Base-by-base conservation (phyloP, 2,329 filamentous ascomycete genomes). In the Kalmusia sp. region DNA sequence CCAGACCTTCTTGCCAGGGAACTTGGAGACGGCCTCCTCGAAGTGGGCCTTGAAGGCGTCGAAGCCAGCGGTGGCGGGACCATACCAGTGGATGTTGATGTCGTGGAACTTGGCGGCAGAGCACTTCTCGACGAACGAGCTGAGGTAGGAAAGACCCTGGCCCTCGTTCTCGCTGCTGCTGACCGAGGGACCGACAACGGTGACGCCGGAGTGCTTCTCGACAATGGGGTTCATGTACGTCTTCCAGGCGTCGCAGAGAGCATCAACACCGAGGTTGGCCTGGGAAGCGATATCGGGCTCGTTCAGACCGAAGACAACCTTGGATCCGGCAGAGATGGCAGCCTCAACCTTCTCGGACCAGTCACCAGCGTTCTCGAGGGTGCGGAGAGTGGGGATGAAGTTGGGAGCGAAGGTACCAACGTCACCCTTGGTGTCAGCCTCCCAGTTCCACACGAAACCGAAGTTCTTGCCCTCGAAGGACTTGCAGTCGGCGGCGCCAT, bases 381-480 rank as follows among this genome's bases (percentile, higher is more conserved):
- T 62, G 58, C 71, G 71, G 59, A 71, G 67, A 57, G 69, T 89
- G 58, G 90, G 89, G 49, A 89, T 80, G 76, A 80, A 92, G 65
- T 82, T 78, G 64, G 3, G 22, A 14, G 44, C 33, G 31, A 87
- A 67, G 45, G 67, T 69, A 17, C 72, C 69, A 14, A 80, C 76
- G 33, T 77, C 76, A 54, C 76, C 72, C 41, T 54, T 63, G 50
- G 65, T 61, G 33, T 58, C 54, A 24, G 67, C 61, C 38, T 76
- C 85, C 88, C 88, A 91, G 82, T 90, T 90, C 81, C 89, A 89
- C 41, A 76, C 81, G 85, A 87, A 91, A 34, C 75, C 73, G 66
- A 84, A 79, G 21, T 47, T 47, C 54, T 81, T 68, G 44, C 71
- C 68, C 50, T 63, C 66, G 70, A 90, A 87, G 58, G 73, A 64